Percentiles rank a stretch among this genome's conserved stretches.
Conservation (phyloP, 2,329 filamentous ascomycete species). For the Xylariaceae sp. region DNA sequence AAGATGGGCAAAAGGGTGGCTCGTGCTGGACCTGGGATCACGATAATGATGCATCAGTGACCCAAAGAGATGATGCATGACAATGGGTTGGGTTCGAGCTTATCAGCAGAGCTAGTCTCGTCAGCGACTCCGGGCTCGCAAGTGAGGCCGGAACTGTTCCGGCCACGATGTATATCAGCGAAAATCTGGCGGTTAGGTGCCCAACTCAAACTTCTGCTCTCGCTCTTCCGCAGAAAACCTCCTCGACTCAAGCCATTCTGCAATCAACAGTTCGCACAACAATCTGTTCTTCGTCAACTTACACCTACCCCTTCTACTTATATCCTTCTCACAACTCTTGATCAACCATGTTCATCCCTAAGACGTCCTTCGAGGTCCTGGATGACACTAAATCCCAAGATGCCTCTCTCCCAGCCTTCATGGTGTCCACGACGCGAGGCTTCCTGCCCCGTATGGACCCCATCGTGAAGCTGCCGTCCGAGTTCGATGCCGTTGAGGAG, state of each 20-base stretch:
- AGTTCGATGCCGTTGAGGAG: slow-evolving; percentile 69
- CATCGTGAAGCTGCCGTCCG: slow-evolving; percentile 60
- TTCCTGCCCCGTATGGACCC: slow-evolving; percentile 69
- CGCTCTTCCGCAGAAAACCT: background rate
- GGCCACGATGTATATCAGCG: slow-evolving; percentile 31
- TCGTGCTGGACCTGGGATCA: no score
- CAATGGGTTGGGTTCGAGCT: no score
- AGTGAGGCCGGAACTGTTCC: slow-evolving; percentile 32
- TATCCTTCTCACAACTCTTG: no score
- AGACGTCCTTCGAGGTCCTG: slow-evolving; percentile 54
- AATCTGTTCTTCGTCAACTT: background rate
- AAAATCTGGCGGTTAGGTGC: slow-evolving; percentile 16
- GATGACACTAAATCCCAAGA: slow-evolving; percentile 60
- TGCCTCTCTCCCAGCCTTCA: slow-evolving; percentile 66
- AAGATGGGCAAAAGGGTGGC: no score
- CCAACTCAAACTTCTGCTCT: slow-evolving; percentile 3
- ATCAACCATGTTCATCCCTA: slow-evolving; percentile 27
- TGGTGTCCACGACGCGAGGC: slow-evolving; percentile 71
- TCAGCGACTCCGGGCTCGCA: slow-evolving; percentile 21
- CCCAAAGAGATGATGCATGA: no score
- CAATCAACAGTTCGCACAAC: background rate
- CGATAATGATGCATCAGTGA: no score
- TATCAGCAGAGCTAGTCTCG: background rate
- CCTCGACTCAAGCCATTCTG: background rate
- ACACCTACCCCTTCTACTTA: background rate